Evolutionary conservation across 345 rosid species (phyloP).

Genomic region (Reutealis trisperma): DNA sequence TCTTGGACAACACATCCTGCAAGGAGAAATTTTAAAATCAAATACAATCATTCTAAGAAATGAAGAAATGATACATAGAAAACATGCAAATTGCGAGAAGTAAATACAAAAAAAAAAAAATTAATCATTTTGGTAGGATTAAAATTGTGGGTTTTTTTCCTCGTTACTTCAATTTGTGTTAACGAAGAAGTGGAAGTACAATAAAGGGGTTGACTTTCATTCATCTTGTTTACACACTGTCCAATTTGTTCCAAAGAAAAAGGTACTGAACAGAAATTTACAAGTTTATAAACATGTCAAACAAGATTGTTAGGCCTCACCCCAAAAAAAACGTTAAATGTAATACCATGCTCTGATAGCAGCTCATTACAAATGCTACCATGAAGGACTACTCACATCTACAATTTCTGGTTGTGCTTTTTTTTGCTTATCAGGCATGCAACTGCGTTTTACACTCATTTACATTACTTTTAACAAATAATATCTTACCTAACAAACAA

Average conservation of each 20-base stretch:
- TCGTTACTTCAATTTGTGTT: neutral
- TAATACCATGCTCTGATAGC: neutral
- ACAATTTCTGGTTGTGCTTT: neutral
- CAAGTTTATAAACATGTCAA: neutral
- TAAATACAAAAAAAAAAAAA: neutral
- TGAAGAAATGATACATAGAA: neutral
- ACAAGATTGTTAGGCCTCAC: too few relatives aligned
- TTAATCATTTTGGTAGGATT: neutral
- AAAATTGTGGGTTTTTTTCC: neutral
- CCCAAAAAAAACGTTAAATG: neutral
- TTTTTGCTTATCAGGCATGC: neutral
- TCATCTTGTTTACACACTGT: neutral
- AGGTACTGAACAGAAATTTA: neutral
- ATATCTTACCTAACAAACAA: neutral
- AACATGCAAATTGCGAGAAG: neutral
- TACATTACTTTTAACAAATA: neutral
- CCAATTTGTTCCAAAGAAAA: neutral
- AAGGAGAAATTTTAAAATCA: slow-evolving; percentile 12
- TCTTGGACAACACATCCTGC: slow-evolving; percentile 65
- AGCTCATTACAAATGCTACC: neutral
- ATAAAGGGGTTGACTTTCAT: neutral
- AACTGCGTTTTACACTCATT: neutral
- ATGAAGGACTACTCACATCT: neutral
- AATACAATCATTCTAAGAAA: neutral
- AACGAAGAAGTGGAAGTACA: neutral